Evolutionary conservation across 1,139 yeast genomes (phyloP), one percentile per base, ranked within the genome.

Genomic region (Scheffersomyces segobiensis): DNA sequence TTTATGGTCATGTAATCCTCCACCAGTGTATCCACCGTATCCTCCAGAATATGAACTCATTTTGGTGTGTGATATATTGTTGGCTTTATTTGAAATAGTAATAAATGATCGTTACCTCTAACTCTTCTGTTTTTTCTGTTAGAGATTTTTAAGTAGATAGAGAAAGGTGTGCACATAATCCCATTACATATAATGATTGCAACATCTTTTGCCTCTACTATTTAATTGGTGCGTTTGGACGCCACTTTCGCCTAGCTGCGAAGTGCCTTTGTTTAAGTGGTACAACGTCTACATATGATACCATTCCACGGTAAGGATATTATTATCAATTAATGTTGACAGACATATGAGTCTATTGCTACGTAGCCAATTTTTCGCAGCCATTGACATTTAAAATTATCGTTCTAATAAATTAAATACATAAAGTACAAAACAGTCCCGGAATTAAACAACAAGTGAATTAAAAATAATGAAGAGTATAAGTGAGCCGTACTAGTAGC

Each of bases 51-150:
- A 17, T 32, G 46, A n/a, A 24, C 49, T 57, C 53, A 49, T 56
- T 54, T n/a, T 17, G 19, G 4, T 52, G 20, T 56, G 18, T 53
- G 54, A 20, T 55, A 58, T 12, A 5, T 56, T 26, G 26, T 20
- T 32, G 5, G 5, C 17, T 48, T 17, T 19, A 3, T 17, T 48
- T 19, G 20, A 48, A 7, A 32, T 32, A n/a, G n/a, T n/a, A 24
- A 32, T 32, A 14, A 2, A 32, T 32, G 17, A 32, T 24, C 7
- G 12, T 12, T 32, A 32, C 14, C 17, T 24, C 26, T 7, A 32
- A 32, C 42, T 32, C 42, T 12, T 32, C 42, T 12, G 42, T 5
- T 32, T 32, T 32, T 14, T 32, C 42, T 10, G 14, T 32, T 32
- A 10, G 17, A 10, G 3, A 5, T 32, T 32, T 32, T 32, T 32